phyloP scores from a whole-genome alignment of 2,329 filamentous ascomycete genomes.

The Nemania serpens region DNA sequence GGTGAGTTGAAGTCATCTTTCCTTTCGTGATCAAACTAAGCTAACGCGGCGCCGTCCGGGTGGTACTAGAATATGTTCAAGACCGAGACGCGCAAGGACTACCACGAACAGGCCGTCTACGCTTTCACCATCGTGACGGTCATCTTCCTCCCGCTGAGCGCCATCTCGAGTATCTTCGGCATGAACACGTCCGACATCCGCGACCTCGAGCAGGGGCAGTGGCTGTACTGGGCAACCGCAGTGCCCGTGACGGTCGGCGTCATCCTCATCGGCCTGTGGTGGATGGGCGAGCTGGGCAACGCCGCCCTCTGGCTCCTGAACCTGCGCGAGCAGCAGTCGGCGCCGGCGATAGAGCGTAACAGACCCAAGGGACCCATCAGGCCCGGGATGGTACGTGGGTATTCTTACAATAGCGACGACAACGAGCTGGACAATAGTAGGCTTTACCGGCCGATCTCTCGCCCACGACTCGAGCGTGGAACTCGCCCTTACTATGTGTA shows the following conservation, averaged over 20 bases:
- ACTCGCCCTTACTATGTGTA: no score
- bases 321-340: background rate
- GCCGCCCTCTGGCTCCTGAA: slow-evolving; percentile 24
- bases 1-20: slow-evolving; percentile 20
- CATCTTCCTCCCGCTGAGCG: slow-evolving; percentile 46
- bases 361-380: background rate
- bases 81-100: slow-evolving; percentile 32
- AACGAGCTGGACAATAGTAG: no score
- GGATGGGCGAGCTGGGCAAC: slow-evolving; percentile 35
- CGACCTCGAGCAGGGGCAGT: slow-evolving; percentile 53
- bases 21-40: background rate
- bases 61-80: slow-evolving; percentile 29
- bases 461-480: no score
- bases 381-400: background rate
- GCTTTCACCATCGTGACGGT: slow-evolving; percentile 49
- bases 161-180: slow-evolving; percentile 48
- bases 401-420: background rate
- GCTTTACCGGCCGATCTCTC: no score
- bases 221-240: slow-evolving; percentile 56
- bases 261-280: slow-evolving; percentile 35
- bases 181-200: slow-evolving; percentile 59
- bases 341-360: no score
- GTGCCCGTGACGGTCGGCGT: slow-evolving; percentile 50
- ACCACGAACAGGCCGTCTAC: slow-evolving; percentile 35
- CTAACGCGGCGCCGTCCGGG: background rate